Conservation (phyloP, 331 rosid genomes). For the Quercus tomentella region DNA sequence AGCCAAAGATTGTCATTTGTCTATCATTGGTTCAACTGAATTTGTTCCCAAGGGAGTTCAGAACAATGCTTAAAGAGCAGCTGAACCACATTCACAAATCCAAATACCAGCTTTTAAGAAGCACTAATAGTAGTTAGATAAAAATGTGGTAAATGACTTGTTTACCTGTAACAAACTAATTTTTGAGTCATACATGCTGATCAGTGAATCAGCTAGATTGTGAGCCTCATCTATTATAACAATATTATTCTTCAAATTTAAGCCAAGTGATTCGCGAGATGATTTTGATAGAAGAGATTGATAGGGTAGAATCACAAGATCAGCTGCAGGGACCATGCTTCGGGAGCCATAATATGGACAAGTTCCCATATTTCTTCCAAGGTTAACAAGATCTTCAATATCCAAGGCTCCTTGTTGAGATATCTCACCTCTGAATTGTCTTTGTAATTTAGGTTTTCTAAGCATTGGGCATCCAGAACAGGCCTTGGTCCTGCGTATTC, state of each 20-base stretch:
- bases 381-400: slow-evolving; percentile 89
- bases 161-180: slow-evolving; percentile 69
- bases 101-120: slow-evolving; percentile 13
- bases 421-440: slow-evolving; percentile 58
- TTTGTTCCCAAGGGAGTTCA: not conserved
- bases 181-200: slow-evolving; percentile 81
- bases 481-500: slow-evolving; percentile 61
- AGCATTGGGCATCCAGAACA: slow-evolving; percentile 91
- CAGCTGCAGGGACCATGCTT: slow-evolving; percentile 72
- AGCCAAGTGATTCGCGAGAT: slow-evolving; percentile 94
- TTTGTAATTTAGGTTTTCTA: slow-evolving; percentile 57
- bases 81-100: slow-evolving; percentile 9
- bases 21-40: not conserved
- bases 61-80: not conserved
- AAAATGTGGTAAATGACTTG: slow-evolving; percentile 12
- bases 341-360: slow-evolving; percentile 98
- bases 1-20: not conserved
- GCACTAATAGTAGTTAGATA: slow-evolving; percentile 7
- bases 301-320: slow-evolving; percentile 93
- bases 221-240: slow-evolving; percentile 91
- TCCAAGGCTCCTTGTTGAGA: slow-evolving; percentile 82
- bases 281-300: slow-evolving; percentile 95
- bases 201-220: slow-evolving; percentile 90
- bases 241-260: slow-evolving; percentile 68
- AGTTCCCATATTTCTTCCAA: slow-evolving; percentile 71